Conservation (phyloP, 1,284 basidiomycete species). For the Boletus smithii region DNA sequence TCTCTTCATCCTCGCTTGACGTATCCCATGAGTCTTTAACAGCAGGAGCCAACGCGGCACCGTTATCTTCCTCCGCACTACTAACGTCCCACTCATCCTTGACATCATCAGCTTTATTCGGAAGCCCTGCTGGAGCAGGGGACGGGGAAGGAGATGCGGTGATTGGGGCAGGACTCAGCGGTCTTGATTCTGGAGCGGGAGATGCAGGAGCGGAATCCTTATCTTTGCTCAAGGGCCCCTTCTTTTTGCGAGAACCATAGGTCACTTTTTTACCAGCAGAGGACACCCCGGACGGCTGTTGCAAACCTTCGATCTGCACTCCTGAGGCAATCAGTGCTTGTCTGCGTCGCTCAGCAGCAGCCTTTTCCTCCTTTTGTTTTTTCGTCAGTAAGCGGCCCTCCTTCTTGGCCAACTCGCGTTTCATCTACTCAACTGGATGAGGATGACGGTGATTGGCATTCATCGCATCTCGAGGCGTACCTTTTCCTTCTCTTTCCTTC, state of each 20-base stretch:
- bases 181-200: constrained; percentile 50
- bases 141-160: constrained; percentile 24
- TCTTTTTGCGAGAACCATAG: constrained; percentile 86
- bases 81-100: constrained; percentile 87
- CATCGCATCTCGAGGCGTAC: constrained; percentile 37
- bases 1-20: constrained; percentile 65
- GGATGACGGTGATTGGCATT: not conserved
- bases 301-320: constrained; percentile 87
- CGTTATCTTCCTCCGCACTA: constrained; percentile 35
- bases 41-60: constrained; percentile 33
- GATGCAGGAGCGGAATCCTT: constrained; percentile 39
- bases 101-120: constrained; percentile 39
- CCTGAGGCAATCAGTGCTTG: constrained; percentile 90
- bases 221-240: constrained; percentile 49
- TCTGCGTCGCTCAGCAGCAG: constrained; percentile 87
- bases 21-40: constrained; percentile 88
- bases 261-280: constrained; percentile 64
- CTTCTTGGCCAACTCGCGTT: constrained; percentile 82
- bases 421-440: constrained; percentile 51
- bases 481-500: constrained; percentile 90
- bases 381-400: constrained; percentile 90
- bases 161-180: constrained; percentile 47
- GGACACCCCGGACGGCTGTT: constrained; percentile 47
- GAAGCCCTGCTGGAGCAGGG: constrained; percentile 19
- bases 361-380: constrained; percentile 94